Base-by-base conservation (phyloP, 2,329 filamentous ascomycete species). In the Paracamarosporium sp. region DNA sequence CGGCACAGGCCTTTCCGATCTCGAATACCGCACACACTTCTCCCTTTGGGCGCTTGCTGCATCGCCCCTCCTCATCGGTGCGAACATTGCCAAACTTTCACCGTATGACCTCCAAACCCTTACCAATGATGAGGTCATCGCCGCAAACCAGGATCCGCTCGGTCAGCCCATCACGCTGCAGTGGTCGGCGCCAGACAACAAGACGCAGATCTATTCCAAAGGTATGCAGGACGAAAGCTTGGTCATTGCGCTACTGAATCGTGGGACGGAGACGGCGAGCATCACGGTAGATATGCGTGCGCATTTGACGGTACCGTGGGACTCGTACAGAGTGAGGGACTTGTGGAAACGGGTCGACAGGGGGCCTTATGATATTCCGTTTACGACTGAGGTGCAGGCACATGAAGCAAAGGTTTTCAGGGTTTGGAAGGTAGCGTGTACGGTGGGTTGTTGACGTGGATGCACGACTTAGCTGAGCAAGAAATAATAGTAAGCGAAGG, bases 91-190 rank as follows among this genome's bases (percentile, higher is more conserved):
- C 0, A 73, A 69, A 5, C 71, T 79, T 6, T 62, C 48, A n/a
- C 56, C 71, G 15, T 64, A 65, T 15, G 73, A 76, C 25, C 70
- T 81, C 11, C 64, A 72, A 1, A 80, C 80, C 27, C 66, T 81
- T 13, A 74, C 71, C 36, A 81, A 80, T 58, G 66, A 72, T 8
- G 79, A 79, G n/a, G 72, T 81, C 40, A 79, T 81, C 28, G 78
- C 67, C n/a, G 61, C 80, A 25, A 78, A 72, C 27, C 78, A 80
- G 57, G 76, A 78, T 41, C 54, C 61, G 20, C 59, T 65, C 20
- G 65, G 65, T 11, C 41, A 55, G 35, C 48, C 59, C 1, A 56
- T 59, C 4, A 58, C 56, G 1, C 30, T 65, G 45, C 58, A 62
- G 31, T 65, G 55, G 50, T 28, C 50, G 7, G 47, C 52, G 22